Conservation (phyloP, 352 stramenopile genomes). For the Phytophthora pisi region DNA sequence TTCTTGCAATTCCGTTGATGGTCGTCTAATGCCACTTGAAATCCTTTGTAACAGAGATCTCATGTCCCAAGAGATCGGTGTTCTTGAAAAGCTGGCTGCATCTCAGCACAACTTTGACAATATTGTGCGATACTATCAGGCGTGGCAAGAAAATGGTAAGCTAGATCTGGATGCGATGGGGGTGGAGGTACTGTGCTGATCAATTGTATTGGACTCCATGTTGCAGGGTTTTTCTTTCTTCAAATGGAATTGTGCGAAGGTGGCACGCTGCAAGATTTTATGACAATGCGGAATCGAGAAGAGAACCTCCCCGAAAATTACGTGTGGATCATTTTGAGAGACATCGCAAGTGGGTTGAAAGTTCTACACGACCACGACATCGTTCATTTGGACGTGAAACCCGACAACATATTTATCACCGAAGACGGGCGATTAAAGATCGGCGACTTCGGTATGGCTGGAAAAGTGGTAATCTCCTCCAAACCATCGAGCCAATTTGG, state of each 20-base stretch:
- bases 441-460: conserved; percentile 94
- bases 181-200: neutral
- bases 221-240: conserved; percentile 89
- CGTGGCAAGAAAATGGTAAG: conserved; percentile 91
- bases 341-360: conserved; percentile 78
- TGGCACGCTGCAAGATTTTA: conserved; percentile 85
- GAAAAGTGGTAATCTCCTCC: conserved; percentile 40
- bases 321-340: conserved; percentile 79
- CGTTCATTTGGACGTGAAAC: conserved; percentile 97
- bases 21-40: conserved; percentile 4
- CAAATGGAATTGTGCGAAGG: conserved; percentile 94
- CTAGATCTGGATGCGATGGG: neutral
- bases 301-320: conserved; percentile 53
- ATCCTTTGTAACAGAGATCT: conserved; percentile 44
- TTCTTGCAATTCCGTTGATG: neutral
- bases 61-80: conserved; percentile 66
- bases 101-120: conserved; percentile 68
- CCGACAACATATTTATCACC: conserved; percentile 95
- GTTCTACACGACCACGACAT: conserved; percentile 91
- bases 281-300: conserved; percentile 37
- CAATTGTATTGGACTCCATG: neutral
- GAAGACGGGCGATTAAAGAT: conserved; percentile 75
- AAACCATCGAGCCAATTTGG: conserved; percentile 31
- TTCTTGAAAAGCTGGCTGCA: conserved; percentile 48
- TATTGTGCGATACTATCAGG: conserved; percentile 95